A percentile compares a stretch with the other conserved stretches of the same genome.
phyloP scores from a whole-genome alignment of 805 yeast genomes.

The Kluyveromyces aestuarii region DNA sequence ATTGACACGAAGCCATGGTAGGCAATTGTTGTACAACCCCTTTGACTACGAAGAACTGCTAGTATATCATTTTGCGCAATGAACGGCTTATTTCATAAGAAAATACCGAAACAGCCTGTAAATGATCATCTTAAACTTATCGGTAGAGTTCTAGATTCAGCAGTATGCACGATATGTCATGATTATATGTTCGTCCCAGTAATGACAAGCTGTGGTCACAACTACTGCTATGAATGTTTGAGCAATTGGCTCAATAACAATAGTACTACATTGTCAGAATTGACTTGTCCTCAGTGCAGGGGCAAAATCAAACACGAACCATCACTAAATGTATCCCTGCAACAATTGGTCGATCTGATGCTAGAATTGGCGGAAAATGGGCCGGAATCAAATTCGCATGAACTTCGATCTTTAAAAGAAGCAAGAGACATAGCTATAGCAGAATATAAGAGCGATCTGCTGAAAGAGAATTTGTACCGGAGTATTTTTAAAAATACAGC shows the following conservation, averaged over 20 bases:
- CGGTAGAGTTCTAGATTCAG: slow-evolving; percentile 19
- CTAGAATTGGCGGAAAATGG: slow-evolving; percentile 28
- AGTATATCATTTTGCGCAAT: background rate
- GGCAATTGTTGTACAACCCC: background rate
- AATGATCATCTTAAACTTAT: slow-evolving; percentile 2
- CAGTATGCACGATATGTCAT: slow-evolving; percentile 55
- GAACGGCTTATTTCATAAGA: slow-evolving; percentile 1
- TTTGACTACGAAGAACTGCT: background rate
- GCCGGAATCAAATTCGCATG: slow-evolving; percentile 15
- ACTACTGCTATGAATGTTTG: slow-evolving; percentile 62
- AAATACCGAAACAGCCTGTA: background rate
- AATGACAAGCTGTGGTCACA: slow-evolving; percentile 60
- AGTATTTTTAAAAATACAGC: slow-evolving; percentile 41
- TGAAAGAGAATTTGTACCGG: slow-evolving; percentile 35
- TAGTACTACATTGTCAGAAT: slow-evolving; percentile 27
- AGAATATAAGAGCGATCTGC: slow-evolving; percentile 34
- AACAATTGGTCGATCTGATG: slow-evolving; percentile 36
- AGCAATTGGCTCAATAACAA: slow-evolving; percentile 46
- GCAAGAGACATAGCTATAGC: slow-evolving; percentile 24
- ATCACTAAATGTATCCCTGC: slow-evolving; percentile 41
- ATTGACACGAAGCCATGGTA: background rate
- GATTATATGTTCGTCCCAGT: slow-evolving; percentile 62
- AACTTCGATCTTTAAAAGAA: slow-evolving; percentile 10
- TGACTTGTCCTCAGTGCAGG: slow-evolving; percentile 66
- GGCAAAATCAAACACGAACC: slow-evolving; percentile 41